Base-by-base conservation (phyloP, 179 eudicot species). In the Vitellaria paradoxa region DNA sequence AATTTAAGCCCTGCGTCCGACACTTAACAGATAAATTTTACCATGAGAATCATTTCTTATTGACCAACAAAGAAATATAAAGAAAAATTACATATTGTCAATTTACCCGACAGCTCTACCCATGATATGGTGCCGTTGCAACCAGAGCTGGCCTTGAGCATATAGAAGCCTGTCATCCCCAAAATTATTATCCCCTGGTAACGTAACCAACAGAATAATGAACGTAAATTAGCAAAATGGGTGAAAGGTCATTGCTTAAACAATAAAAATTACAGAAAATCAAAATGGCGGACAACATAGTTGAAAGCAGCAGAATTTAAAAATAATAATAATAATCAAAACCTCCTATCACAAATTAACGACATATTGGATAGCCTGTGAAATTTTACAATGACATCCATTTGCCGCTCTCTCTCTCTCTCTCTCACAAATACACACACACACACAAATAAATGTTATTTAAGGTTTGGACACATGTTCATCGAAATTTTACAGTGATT, bases 71-170 rank as follows among this genome's bases (percentile, higher is more conserved):
- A 0, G 47, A 46, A 75, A 64, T 26, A 24, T 0, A 23, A 23
- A 18, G 60, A 20, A 57, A 70, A 5, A 21, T 3, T 23, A 72
- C 81, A 56, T 30, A 68, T 26, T 24, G 56, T 23, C 14, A 66
- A 78, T 52, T 87, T 83, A 93, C 98, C 98, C 97, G 14, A 84
- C 88, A 65, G 92, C 98, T 86, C 97, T 89, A 20, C 98, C 98
- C 84, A 85, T 88, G 62, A 93, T 80, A 79, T 93, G 92, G 57
- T 87, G 88, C 46, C 89, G 80, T 37, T 91, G 90, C 68, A 93
- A 84, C 94, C 97, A 93, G 30, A 78, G 80, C 82, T 93, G 98
- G 56, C 92, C 94, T n/a, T 86, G 82, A 10, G 91, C 91, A 81
- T 93, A 93, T 76, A 91, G 90, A 70, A 82, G 78, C 46, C 92